These are phyloP conservation scores for Sphaerulina vaccinii DNA, from an alignment of 2,329 filamentous ascomycete species.

Conservation along the genomic window DNA sequence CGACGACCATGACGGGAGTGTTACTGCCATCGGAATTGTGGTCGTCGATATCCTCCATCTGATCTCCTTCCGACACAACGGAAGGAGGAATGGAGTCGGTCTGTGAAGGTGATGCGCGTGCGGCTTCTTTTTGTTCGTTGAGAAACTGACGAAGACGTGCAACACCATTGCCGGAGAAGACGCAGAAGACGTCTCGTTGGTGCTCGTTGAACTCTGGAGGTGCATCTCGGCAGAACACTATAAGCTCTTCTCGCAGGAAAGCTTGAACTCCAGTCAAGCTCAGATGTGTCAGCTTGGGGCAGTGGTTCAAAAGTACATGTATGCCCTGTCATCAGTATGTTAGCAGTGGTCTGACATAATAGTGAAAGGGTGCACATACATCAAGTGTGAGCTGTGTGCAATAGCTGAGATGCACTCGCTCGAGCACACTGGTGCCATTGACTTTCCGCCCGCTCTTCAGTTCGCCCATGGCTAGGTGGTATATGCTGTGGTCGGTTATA, in stretches of 20 bases:
- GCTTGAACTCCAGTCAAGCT: conserved; percentile 91
- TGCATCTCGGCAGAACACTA: conserved; percentile 80
- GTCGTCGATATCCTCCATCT: conserved; percentile 35
- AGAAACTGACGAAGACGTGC: conserved; percentile 73
- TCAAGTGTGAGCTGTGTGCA: conserved; percentile 80
- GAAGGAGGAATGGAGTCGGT: conserved; percentile 22
- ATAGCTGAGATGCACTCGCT: conserved; percentile 94
- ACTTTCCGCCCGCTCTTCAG: conserved; percentile 43
- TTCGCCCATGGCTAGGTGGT: conserved; percentile 64
- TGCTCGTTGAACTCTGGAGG: conserved; percentile 93
- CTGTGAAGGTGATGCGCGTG: conserved; percentile 9
- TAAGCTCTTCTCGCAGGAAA: conserved; percentile 82
- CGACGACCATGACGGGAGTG: conserved; percentile 32
- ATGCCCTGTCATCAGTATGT: conserved; percentile 66
- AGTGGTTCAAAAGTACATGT: conserved; percentile 81
- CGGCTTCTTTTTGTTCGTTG: conserved; percentile 48
- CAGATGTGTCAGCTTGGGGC: conserved; percentile 87
- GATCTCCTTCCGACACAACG: conserved; percentile 30
- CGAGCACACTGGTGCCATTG: conserved; percentile 66
- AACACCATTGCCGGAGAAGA: conserved; percentile 89
- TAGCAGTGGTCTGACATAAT: conserved; percentile 30
- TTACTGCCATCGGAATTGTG: conserved; percentile 31
- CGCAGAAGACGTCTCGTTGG: conserved; percentile 93
- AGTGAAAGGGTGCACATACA: conserved; percentile 52
- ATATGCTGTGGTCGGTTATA: conserved; percentile 88